A percentile compares a stretch with the other conserved stretches of the same genome.
Evolutionary conservation across 257 asterid genomes (phyloP).

Genomic region (Sherardia arvensis): DNA sequence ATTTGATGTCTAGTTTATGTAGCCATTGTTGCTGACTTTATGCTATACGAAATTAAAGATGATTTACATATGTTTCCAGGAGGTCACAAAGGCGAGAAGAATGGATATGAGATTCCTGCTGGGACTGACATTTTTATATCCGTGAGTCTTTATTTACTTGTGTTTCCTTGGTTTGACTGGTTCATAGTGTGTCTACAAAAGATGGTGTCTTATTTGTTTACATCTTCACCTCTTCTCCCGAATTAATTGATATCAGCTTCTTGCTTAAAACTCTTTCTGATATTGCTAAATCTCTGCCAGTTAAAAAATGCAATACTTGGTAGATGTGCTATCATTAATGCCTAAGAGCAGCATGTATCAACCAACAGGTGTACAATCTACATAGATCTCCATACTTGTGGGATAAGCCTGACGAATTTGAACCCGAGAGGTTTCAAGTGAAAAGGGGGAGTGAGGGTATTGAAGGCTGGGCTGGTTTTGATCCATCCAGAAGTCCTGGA

Average conservation of each 20-base stretch:
- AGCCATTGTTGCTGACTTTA: neutral
- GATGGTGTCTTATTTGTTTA: neutral
- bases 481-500: slow-evolving; percentile 91
- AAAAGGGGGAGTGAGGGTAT: slow-evolving; percentile 42
- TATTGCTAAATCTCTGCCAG: neutral
- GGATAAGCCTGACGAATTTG: slow-evolving; percentile 82
- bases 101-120: slow-evolving; percentile 68
- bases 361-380: slow-evolving; percentile 76
- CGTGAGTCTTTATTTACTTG: slow-evolving; percentile 30
- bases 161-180: neutral
- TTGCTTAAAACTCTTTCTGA: neutral
- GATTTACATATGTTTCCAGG: slow-evolving; percentile 32
- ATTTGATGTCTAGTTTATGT: neutral
- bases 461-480: slow-evolving; percentile 96
- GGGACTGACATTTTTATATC: slow-evolving; percentile 87
- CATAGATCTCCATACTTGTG: slow-evolving; percentile 92
- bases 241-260: neutral
- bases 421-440: slow-evolving; percentile 77
- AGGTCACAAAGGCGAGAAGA: slow-evolving; percentile 65
- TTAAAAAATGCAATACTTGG: neutral
- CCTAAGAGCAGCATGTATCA: neutral
- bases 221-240: neutral
- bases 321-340: neutral
- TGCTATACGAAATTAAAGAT: neutral
- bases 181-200: neutral